These are phyloP conservation scores for Phytophthora tubulina DNA, from an alignment of 352 stramenopile genomes.

Conservation along the genomic window DNA sequence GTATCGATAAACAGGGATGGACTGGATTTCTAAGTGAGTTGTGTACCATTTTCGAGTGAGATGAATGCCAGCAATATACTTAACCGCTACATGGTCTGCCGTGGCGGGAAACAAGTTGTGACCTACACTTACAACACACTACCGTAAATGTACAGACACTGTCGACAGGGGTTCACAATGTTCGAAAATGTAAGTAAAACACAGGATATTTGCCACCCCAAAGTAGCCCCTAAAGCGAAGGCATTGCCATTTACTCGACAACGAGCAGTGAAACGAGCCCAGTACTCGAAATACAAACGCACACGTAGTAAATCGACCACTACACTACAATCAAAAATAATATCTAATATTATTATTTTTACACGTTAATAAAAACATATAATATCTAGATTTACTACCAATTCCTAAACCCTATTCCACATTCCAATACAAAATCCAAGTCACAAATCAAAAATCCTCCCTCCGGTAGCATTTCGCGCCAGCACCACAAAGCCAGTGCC, in stretches of 20 bases:
- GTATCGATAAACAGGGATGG: background rate
- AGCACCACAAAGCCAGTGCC: background rate
- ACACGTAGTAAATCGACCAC: background rate
- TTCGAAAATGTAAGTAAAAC: too few relatives aligned
- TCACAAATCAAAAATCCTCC: slow-evolving; percentile 15
- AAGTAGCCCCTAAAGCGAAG: too few relatives aligned
- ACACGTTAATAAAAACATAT: background rate
- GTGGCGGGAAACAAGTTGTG: too few relatives aligned
- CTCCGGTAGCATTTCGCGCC: slow-evolving; percentile 25
- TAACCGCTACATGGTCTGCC: too few relatives aligned
- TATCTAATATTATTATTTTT: background rate
- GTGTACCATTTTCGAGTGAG: background rate
- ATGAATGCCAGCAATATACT: too few relatives aligned
- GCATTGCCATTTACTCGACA: too few relatives aligned
- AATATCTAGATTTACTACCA: background rate
- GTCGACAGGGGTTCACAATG: too few relatives aligned
- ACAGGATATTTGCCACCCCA: too few relatives aligned
- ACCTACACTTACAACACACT: too few relatives aligned
- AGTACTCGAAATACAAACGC: too few relatives aligned
- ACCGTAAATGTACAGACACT: too few relatives aligned
- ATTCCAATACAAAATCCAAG: slow-evolving; percentile 20
- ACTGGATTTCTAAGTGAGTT: slow-evolving; percentile 5
- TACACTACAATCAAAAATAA: background rate
- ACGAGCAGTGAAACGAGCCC: too few relatives aligned
- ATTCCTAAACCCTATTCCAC: background rate